phyloP scores from a whole-genome alignment of 202 grass and related monocot species.

The Schoenoplectus tabernaemontani region DNA sequence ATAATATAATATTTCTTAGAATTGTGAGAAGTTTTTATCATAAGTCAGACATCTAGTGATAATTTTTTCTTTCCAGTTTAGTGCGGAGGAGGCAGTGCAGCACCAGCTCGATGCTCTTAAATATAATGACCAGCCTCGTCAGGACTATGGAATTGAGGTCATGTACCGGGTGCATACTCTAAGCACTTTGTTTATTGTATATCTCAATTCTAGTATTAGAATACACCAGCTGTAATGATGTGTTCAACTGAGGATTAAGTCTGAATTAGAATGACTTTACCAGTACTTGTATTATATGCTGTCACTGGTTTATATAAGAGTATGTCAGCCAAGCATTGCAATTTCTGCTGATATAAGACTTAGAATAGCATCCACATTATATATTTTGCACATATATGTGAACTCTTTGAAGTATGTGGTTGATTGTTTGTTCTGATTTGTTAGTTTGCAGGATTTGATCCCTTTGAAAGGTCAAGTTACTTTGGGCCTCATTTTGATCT shows the following conservation, averaged over 20 bases:
- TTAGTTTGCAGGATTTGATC: slow-evolving; percentile 96
- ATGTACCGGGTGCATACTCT: slow-evolving; percentile 63
- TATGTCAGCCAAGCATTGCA: too few relatives aligned
- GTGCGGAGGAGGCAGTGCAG: slow-evolving; percentile 74
- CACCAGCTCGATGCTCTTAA: slow-evolving; percentile 84
- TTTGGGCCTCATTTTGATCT: slow-evolving; percentile 93
- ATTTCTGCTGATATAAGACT: too few relatives aligned
- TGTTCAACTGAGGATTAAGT: neutral
- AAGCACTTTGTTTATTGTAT: neutral
- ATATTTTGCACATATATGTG: neutral
- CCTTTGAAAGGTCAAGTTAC: slow-evolving; percentile 94
- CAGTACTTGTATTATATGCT: too few relatives aligned
- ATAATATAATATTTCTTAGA: too few relatives aligned
- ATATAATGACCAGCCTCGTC: slow-evolving; percentile 73
- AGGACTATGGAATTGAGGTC: slow-evolving; percentile 94
- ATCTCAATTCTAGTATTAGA: neutral
- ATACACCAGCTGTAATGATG: neutral
- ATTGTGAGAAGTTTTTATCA: neutral
- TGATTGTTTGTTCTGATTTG: slow-evolving; percentile 16
- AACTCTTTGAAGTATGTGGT: neutral
- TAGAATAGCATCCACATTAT: neutral
- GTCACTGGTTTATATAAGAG: too few relatives aligned
- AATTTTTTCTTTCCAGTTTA: slow-evolving; percentile 56
- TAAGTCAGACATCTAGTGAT: slow-evolving; percentile 7
- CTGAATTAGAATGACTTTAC: neutral